Base-by-base conservation (phyloP, 352 stramenopile species). In the Pythium brachiatum region DNA sequence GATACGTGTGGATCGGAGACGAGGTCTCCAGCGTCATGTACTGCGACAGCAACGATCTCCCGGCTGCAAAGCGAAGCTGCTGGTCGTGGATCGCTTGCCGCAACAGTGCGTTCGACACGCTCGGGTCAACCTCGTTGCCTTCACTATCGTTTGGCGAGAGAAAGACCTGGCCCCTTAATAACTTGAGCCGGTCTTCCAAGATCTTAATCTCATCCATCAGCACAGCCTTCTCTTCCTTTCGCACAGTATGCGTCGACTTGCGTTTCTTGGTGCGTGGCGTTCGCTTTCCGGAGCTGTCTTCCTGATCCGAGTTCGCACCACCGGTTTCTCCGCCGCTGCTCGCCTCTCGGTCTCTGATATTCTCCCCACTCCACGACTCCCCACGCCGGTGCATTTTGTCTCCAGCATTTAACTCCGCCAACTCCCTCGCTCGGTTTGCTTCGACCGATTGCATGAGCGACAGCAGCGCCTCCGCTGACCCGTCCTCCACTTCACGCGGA, bases 191-290 rank as follows among this genome's bases (percentile, higher is more conserved):
- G 25, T 60, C 53, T 21, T 66, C 57, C 3, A 70, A 36, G 15
- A 29, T 7, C 25, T 61, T 43, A 29, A 63, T 62, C 46, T 70
- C 64, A 13, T 51, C 47, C 27, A 62, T 2, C 0, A 70, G 36
- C 27, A 50, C 38, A 3, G 57, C 58, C 34, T 62, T 70, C 31
- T 70, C 64, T 31, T 70, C 57, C 57, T 70, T 69, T 12, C 62
- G 62, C 23, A 64, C 56, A 2, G 62, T 64, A 18, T 64, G 62
- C 1, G 62, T 69, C 39, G 62, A 63, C 56, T 69, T 69, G 55
- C 62, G 62, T 46, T 63, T 64, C 62, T 69, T 69, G 29, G 25
- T 41, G 38, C 34, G 29, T 53, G 12, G 34, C 15, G 21, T 52
- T 3, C 25, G 44, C 20, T 55, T 50, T 9, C 25, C 27, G 0